Percentiles rank a stretch among this genome's conserved stretches.
phyloP scores from a whole-genome alignment of 2,329 filamentous ascomycete species.

The Torrubiellomyces zombiae region DNA sequence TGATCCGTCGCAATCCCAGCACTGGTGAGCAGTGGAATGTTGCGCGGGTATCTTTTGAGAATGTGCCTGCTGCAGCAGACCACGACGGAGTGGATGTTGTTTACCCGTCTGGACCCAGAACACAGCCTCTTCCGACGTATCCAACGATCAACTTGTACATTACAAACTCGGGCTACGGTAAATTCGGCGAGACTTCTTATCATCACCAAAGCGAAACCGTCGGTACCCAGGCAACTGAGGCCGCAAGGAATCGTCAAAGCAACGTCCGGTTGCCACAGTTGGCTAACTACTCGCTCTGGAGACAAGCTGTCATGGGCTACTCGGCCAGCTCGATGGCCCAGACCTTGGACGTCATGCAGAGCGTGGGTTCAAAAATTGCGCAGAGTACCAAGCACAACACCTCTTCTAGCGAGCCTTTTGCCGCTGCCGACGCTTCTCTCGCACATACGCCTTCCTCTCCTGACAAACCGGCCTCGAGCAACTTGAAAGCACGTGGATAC shows the following conservation, averaged over 20 bases:
- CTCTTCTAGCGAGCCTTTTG: no score
- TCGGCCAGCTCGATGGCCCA: slow-evolving; percentile 30
- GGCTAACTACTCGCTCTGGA: no score
- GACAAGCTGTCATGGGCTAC: slow-evolving; percentile 42
- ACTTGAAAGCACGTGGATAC: slow-evolving; percentile 47
- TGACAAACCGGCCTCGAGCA: no score
- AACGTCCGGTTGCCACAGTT: no score
- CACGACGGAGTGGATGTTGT: no score
- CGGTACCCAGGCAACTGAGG: slow-evolving; percentile 4
- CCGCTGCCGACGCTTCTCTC: slow-evolving; percentile 1
- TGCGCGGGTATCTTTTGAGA: slow-evolving; percentile 46
- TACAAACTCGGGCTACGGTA: slow-evolving; percentile 39
- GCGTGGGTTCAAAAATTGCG: slow-evolving; percentile 15
- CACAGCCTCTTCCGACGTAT: no score
- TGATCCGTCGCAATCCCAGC: slow-evolving; percentile 59
- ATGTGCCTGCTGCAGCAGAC: no score
- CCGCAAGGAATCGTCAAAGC: slow-evolving; percentile 4
- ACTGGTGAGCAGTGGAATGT: slow-evolving; percentile 62
- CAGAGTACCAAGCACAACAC: no score
- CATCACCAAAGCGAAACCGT: no score
- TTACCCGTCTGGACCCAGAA: no score
- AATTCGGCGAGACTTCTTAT: slow-evolving; percentile 37
- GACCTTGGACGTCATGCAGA: no score
- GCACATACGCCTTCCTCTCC: slow-evolving; percentile 9
- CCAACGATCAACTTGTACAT: slow-evolving; percentile 35